A percentile compares a stretch with the other conserved stretches of the same genome.
Conservation (phyloP, 495 filamentous ascomycete genomes). For the Xanthoparmelia taractica region DNA sequence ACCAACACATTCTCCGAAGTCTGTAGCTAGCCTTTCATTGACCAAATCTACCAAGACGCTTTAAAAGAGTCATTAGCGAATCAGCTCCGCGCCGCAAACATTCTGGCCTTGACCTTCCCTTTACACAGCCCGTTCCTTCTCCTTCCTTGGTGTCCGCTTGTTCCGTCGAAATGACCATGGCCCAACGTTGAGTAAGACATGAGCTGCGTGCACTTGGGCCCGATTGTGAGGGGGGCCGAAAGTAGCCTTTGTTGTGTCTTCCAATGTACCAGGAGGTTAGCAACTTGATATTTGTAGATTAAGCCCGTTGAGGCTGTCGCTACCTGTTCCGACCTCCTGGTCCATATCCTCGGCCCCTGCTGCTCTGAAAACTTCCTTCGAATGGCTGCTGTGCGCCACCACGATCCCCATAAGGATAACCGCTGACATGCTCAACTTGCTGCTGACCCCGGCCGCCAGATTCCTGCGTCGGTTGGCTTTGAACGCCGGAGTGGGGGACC, state of each 20-base stretch:
- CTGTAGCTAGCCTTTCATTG: no score
- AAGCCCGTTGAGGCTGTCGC: neutral
- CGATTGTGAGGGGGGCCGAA: neutral
- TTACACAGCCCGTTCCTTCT: neutral
- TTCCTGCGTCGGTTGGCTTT: neutral
- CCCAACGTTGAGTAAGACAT: neutral
- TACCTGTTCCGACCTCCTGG: constrained; percentile 12
- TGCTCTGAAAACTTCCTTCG: constrained; percentile 5
- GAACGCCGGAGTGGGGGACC: constrained; percentile 1
- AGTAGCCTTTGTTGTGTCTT: neutral
- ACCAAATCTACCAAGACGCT: no score
- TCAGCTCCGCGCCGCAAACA: constrained; percentile 1
- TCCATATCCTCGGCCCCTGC: constrained; percentile 10
- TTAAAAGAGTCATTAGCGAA: constrained; percentile 5
- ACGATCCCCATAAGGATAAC: constrained; percentile 1
- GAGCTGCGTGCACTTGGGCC: no score
- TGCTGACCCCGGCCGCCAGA: constrained; percentile 10
- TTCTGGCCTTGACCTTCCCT: neutral
- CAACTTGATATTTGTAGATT: neutral
- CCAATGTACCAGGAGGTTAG: neutral
- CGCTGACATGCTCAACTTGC: neutral
- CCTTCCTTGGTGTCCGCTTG: neutral
- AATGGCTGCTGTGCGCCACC: constrained; percentile 3
- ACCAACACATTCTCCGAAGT: no score
- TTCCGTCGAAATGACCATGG: neutral